Conservation (phyloP, 257 asterid species). For the Linderniella brevidens region DNA sequence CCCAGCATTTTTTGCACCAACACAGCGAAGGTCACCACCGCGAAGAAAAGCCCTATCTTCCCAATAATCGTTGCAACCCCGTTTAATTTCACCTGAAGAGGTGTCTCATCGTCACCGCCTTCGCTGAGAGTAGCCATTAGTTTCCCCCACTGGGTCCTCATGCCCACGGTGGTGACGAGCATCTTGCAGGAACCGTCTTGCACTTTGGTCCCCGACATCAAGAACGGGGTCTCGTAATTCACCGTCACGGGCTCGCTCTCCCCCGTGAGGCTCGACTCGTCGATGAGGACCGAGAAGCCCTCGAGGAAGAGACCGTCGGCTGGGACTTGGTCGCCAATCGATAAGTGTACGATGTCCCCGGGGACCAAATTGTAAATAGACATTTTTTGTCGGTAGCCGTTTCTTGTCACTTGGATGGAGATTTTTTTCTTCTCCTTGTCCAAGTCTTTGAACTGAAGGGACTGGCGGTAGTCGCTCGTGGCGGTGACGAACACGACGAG, state of each 20-base stretch:
- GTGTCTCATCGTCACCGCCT: conserved; percentile 94
- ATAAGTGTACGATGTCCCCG: conserved; percentile 81
- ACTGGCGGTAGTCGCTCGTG: conserved; percentile 78
- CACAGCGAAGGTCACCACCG: conserved; percentile 75
- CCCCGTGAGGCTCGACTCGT: conserved; percentile 83
- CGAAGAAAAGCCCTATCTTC: conserved; percentile 77
- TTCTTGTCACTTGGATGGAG: conserved; percentile 65
- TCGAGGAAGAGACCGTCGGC: conserved; percentile 81
- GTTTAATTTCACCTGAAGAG: conserved; percentile 67
- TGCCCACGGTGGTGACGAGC: conserved; percentile 89
- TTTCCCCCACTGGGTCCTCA: conserved; percentile 98
- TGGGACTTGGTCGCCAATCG: conserved; percentile 91
- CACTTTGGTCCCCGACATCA: conserved; percentile 84
- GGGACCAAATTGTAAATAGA: conserved; percentile 60
- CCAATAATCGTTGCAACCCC: conserved; percentile 99
- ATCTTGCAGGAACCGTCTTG: conserved; percentile 94
- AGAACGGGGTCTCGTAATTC: conserved; percentile 38
- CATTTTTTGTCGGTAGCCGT: conserved; percentile 55
- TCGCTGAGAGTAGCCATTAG: conserved; percentile 77
- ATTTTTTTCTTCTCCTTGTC: conserved; percentile 92
- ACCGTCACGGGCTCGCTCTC: conserved; percentile 87
- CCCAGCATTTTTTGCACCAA: conserved; percentile 58
- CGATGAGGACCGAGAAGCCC: conserved; percentile 64
- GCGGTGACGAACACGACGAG: conserved; percentile 89
- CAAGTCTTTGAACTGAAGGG: conserved; percentile 69